Percentiles rank a stretch among this genome's conserved stretches.
phyloP scores from a whole-genome alignment of 2,329 filamentous ascomycete species.

The Aureobasidium uvarum region DNA sequence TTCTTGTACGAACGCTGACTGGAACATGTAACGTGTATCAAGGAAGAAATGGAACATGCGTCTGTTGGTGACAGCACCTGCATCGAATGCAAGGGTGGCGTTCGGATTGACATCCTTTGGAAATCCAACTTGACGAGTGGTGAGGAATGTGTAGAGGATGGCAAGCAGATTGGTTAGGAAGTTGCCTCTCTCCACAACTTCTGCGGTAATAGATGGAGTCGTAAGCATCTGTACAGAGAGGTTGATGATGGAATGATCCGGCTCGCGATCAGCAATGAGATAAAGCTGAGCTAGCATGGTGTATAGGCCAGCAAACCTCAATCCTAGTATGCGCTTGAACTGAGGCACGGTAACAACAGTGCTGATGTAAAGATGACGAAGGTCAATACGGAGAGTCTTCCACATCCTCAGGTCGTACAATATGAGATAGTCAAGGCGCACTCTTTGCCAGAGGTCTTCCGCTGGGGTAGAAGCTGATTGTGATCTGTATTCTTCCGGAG shows the following conservation, averaged over 20 bases:
- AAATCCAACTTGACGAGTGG: conserved; percentile 91
- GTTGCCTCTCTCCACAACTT: conserved; percentile 91
- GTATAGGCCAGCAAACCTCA: conserved; percentile 94
- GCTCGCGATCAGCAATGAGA: conserved; percentile 91
- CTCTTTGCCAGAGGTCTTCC: conserved; percentile 85
- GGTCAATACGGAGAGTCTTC: conserved; percentile 89
- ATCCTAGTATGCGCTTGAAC: conserved; percentile 89
- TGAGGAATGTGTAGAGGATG: conserved; percentile 96
- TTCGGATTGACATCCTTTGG: conserved; percentile 83
- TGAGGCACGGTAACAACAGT: conserved; percentile 93
- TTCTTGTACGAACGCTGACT: conserved; percentile 83
- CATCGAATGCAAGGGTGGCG: conserved; percentile 87
- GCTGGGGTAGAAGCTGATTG: conserved; percentile 57
- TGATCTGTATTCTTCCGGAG: conserved; percentile 63
- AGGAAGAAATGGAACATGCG: conserved; percentile 98
- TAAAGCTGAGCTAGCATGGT: conserved; percentile 92
- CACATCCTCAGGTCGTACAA: conserved; percentile 93
- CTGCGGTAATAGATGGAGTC: conserved; percentile 91
- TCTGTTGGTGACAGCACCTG: conserved; percentile 89
- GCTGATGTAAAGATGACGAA: conserved; percentile 91
- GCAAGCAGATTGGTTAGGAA: conserved; percentile 94
- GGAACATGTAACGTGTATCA: conserved; percentile 87
- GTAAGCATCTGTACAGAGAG: conserved; percentile 95
- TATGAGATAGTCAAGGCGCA: conserved; percentile 90
- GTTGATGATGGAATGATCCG: conserved; percentile 98